Evolutionary conservation across 1,139 yeast genomes (phyloP).

Genomic region (Saccharomyces hybrid): DNA sequence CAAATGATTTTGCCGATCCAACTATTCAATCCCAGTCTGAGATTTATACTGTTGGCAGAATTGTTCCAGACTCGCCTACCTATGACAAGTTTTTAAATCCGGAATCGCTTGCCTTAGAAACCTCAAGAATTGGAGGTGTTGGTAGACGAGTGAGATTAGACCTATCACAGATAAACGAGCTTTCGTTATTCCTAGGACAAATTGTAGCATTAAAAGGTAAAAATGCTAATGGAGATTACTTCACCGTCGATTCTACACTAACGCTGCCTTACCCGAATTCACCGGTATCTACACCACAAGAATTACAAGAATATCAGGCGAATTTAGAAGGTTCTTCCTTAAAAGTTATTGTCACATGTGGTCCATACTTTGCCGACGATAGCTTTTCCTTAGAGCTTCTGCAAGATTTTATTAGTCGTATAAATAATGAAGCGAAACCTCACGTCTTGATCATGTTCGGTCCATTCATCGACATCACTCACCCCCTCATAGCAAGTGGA

Average conservation of each 20-base stretch:
- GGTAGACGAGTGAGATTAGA: constrained; percentile 76
- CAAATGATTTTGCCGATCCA: constrained; percentile 65
- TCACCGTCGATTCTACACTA: constrained; percentile 58
- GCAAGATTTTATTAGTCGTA: constrained; percentile 47
- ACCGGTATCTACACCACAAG: constrained; percentile 50
- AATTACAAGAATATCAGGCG: constrained; percentile 38
- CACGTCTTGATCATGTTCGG: constrained; percentile 70
- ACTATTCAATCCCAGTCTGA: constrained; percentile 69
- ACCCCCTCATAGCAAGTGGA: constrained; percentile 56
- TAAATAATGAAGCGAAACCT: constrained; percentile 59
- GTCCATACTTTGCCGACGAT: constrained; percentile 51
- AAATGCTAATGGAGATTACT: constrained; percentile 77
- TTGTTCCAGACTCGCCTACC: constrained; percentile 75
- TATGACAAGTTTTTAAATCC: constrained; percentile 52
- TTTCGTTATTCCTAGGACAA: constrained; percentile 82
- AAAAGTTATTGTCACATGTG: constrained; percentile 45
- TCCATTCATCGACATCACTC: constrained; percentile 75
- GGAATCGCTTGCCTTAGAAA: constrained; percentile 69
- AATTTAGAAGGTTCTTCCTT: constrained; percentile 32
- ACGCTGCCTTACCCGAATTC: constrained; percentile 68
- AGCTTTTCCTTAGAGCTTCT: constrained; percentile 43
- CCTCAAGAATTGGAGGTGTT: constrained; percentile 75
- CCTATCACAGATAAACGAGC: constrained; percentile 40
- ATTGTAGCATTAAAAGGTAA: constrained; percentile 74
- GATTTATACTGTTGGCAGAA: constrained; percentile 74